Evolutionary conservation across 2,329 filamentous ascomycete genomes (phyloP), one percentile per base, ranked within the genome.

Genomic region (Penicillium sp.): DNA sequence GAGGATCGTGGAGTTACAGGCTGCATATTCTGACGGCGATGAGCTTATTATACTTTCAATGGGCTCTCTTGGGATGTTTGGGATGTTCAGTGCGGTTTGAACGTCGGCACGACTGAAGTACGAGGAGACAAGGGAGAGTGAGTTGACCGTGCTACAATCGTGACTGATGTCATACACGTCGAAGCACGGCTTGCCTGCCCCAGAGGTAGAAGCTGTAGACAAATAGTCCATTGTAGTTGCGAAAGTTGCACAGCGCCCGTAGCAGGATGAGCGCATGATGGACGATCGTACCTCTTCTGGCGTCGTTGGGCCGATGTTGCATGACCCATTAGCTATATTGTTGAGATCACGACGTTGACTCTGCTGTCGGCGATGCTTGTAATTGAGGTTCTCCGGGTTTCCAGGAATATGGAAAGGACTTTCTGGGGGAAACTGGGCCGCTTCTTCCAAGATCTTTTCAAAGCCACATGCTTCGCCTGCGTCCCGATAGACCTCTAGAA

Each of bases 51-150:
- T 46, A 52, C 21, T 46, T n/a, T 26, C 23, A 4, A 23, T 57
- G 8, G 56, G 64, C 9, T 15, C 15, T 41, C 13, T 41, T 41
- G 35, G 11, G 35, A 74, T 63, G 41, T 78, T 41, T 41, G 11
- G 11, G 35, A 74, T 63, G 44, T 78, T 74, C 13, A 78, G 68
- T 7, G 74, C 71, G 5, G 53, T 46, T 58, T 77, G 74, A 29
- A 77, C 75, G 52, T 77, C 75, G 17, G 61, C 23, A 30, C 73
- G 75, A 47, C 71, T 72, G 65, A 76, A 75, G 54, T 77, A 78
- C 15, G 62, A 53, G n/a, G 64, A 66, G 17, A 76, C 53, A 1
- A 73, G 49, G 5, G 61, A 58, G 7, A 72, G 60, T 2, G 68
- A 64, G 48, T 71, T 63, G 44, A 71, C 45, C 7, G 69, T 71